Evolutionary conservation across 345 rosid species (phyloP), one percentile per base, ranked within the genome.

Genomic region (Microthlaspi erraticum): DNA sequence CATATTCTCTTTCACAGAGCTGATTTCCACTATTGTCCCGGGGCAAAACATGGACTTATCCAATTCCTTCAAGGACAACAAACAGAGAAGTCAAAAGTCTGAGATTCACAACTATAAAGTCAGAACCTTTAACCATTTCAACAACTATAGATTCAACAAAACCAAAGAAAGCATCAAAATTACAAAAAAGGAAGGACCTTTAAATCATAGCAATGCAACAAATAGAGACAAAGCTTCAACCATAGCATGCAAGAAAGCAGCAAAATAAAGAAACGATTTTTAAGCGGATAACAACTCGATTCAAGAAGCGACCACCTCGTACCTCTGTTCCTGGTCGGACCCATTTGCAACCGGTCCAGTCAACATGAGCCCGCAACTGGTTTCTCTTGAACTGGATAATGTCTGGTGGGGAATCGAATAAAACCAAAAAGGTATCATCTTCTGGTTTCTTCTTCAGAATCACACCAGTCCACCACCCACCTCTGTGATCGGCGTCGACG

Each of bases 391-490:
- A 81, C 32, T 82, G 81, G 32, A 83, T 14, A 13, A 83, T 67
- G 50, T 85, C 88, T 16, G 86, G 84, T 3, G 82, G 86, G 33
- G 64, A 72, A 64, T 84, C 88, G 46, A 86, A 86, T 64, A 68
- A 81, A 76, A 84, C 83, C 75, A 78, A 72, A 16, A 23, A 82
- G 10, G 62, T 79, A 0, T 72, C 83, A 7, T 51, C 34, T 0
- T 79, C 81, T 9, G 74, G 6, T 5, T 0, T 61, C 41, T 80
- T 73, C 80, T 82, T 86, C 34, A 79, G 62, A 11, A 84, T 73
- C 14, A 81, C 43, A 33, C 94, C 94, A 20, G 73, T 76, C 83
- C 86, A 81, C 89, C 87, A 85, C 6, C 81, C 83, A 45, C 81
- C 81, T 36, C 64, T 77, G 34, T 74, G 72, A 33, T 64, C 39